Percentiles rank a stretch among this genome's conserved stretches.
These are phyloP conservation scores for Ophiostoma piceae DNA, from an alignment of 2,329 filamentous ascomycete genomes.

Conservation along the genomic window DNA sequence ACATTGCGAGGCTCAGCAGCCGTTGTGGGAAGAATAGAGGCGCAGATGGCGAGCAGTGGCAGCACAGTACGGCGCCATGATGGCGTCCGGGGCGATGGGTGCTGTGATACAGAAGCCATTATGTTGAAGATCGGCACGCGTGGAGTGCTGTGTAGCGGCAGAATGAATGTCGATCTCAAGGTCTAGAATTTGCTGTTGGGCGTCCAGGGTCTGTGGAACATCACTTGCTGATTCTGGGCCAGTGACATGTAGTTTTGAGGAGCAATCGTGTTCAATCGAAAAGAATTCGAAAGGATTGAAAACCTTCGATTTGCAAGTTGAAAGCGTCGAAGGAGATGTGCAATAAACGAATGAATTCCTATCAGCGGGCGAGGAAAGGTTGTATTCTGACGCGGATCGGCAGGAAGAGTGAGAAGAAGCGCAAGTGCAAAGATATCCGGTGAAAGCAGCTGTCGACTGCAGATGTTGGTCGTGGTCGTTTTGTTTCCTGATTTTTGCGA, in stretches of 20 bases:
- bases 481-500: neutral
- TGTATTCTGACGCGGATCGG: neutral
- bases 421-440: neutral
- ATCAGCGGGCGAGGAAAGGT: neutral
- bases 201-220: slow-evolving; percentile 12
- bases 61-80: slow-evolving; percentile 30
- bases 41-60: slow-evolving; percentile 30
- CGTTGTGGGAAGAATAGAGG: slow-evolving; percentile 27
- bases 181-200: neutral
- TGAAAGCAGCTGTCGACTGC: neutral
- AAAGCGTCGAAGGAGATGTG: neutral
- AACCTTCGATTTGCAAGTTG: neutral
- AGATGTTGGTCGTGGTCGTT: neutral
- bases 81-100: slow-evolving; percentile 30
- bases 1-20: slow-evolving; percentile 22
- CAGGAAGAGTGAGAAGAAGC: neutral
- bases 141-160: neutral
- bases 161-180: slow-evolving; percentile 16
- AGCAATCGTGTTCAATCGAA: neutral
- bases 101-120: slow-evolving; percentile 23
- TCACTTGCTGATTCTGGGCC: neutral
- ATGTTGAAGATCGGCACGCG: slow-evolving; percentile 19
- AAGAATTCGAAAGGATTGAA: neutral
- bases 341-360: neutral
- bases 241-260: neutral